phyloP scores from a whole-genome alignment of 805 yeast genomes.

The Monosporozyma solicola region DNA sequence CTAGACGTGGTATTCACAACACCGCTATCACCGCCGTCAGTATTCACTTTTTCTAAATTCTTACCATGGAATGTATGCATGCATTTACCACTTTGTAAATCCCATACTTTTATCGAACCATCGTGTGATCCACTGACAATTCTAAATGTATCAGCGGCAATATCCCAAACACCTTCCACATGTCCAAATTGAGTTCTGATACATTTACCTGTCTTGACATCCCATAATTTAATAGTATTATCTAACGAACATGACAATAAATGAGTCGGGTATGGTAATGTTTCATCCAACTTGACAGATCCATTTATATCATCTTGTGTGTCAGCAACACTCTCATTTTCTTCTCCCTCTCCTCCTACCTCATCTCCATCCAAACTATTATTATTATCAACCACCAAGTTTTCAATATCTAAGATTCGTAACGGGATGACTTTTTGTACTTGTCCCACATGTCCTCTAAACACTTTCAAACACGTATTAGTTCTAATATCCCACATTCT shows the following conservation, averaged over 20 bases:
- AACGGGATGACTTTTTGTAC: constrained; percentile 89
- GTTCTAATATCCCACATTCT: constrained; percentile 89
- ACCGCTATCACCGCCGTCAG: neutral
- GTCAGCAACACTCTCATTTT: neutral
- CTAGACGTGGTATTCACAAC: constrained; percentile 14
- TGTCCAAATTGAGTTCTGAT: constrained; percentile 94
- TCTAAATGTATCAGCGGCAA: constrained; percentile 91
- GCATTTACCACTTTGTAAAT: constrained; percentile 86
- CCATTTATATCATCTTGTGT: neutral
- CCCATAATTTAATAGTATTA: constrained; percentile 91
- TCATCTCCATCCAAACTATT: constrained; percentile 10
- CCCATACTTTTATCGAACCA: constrained; percentile 89
- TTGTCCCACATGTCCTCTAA: constrained; percentile 87
- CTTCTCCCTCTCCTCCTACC: neutral
- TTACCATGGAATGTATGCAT: constrained; percentile 80
- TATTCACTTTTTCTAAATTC: constrained; percentile 11
- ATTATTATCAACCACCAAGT: constrained; percentile 34
- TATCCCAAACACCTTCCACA: constrained; percentile 96
- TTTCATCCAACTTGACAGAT: constrained; percentile 13
- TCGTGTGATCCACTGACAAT: constrained; percentile 94
- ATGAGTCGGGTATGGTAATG: constrained; percentile 60
- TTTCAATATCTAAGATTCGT: constrained; percentile 56
- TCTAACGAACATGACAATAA: constrained; percentile 80
- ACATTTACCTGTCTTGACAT: constrained; percentile 76
- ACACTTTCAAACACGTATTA: constrained; percentile 68